A percentile compares a stretch with the other conserved stretches of the same genome.
phyloP scores from a whole-genome alignment of 306 rosid genomes.

The Prunus mume region DNA sequence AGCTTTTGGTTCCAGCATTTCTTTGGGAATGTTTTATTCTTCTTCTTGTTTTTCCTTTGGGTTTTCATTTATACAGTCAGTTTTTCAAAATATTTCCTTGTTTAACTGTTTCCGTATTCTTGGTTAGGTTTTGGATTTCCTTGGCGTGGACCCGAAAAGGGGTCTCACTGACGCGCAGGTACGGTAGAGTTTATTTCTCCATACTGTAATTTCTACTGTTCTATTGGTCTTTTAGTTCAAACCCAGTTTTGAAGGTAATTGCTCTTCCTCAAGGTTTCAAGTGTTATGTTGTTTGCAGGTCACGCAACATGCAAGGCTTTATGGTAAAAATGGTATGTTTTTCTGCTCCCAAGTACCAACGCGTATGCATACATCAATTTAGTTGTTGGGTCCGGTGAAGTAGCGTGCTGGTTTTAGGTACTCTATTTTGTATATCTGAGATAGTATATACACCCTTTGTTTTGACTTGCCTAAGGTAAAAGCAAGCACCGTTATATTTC shows the following conservation, averaged over 20 bases:
- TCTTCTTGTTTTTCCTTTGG: neutral
- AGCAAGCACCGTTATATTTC: neutral
- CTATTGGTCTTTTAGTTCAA: neutral
- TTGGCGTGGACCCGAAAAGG: constrained; percentile 72
- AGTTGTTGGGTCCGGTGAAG: neutral
- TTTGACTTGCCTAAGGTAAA: neutral
- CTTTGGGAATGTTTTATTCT: neutral
- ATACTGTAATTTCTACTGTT: neutral
- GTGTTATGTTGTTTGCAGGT: constrained; percentile 45
- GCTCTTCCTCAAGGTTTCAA: neutral
- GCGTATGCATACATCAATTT: neutral
- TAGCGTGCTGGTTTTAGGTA: neutral
- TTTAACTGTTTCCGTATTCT: neutral
- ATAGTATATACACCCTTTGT: neutral
- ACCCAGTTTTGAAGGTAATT: neutral
- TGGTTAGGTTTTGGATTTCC: constrained; percentile 78
- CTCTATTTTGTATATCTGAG: neutral
- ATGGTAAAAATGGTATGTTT: constrained; percentile 77
- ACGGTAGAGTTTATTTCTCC: constrained; percentile 4
- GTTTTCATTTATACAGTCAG: too few species aligned
- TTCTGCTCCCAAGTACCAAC: neutral
- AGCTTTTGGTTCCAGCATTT: neutral
- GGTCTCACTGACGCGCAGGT: constrained; percentile 85
- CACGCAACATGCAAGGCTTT: constrained; percentile 59
- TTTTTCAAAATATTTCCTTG: too few species aligned